phyloP scores from a whole-genome alignment of 176 grass and related monocot genomes.

The Secale cereale region DNA sequence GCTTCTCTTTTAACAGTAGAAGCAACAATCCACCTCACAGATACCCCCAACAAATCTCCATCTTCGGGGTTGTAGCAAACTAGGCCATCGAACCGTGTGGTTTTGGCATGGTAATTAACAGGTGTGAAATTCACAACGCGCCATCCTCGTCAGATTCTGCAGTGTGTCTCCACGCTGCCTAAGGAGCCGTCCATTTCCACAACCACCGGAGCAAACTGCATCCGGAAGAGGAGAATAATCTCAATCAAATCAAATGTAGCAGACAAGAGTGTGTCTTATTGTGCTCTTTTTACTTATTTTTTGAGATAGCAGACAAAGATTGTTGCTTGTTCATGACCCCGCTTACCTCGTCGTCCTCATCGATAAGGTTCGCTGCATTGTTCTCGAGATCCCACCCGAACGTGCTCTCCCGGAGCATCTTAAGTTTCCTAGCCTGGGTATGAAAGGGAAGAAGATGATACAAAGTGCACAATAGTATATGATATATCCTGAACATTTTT shows the following conservation, averaged over 20 bases:
- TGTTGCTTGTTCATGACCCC: background rate
- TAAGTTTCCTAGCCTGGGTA: slow-evolving; percentile 48
- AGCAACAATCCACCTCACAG: no score
- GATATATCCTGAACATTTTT: no score
- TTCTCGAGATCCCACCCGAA: slow-evolving; percentile 57
- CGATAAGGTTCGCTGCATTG: slow-evolving; percentile 35
- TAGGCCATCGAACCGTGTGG: no score
- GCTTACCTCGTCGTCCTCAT: slow-evolving; percentile 49
- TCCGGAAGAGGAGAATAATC: background rate
- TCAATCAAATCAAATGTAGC: background rate
- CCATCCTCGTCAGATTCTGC: background rate
- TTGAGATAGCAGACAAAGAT: background rate
- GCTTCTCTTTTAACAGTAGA: no score
- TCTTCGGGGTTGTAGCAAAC: no score
- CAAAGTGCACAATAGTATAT: no score
- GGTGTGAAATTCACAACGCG: no score
- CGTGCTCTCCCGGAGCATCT: slow-evolving; percentile 35
- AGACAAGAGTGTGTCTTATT: background rate
- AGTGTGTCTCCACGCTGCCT: background rate
- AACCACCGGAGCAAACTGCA: slow-evolving; percentile 47
- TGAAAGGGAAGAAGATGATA: background rate
- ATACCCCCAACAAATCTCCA: no score
- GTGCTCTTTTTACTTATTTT: background rate
- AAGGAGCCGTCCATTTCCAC: slow-evolving; percentile 34
- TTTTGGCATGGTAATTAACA: no score